Evolutionary conservation across 352 stramenopile genomes (phyloP).

Genomic region (Blastocystis sp.): DNA sequence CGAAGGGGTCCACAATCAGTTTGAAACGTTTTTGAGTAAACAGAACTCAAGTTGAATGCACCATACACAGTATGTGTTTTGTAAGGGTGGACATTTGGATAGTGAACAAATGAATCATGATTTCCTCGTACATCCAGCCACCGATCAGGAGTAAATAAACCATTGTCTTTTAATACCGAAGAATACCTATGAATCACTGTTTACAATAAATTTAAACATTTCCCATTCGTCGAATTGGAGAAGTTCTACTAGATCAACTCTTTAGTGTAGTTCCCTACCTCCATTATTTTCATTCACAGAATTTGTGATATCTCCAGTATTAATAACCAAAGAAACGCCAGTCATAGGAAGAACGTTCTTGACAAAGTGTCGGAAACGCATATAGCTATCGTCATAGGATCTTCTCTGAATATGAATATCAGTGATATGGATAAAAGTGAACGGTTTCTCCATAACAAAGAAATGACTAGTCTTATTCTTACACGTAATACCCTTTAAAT

Average conservation of each 20-base stretch:
- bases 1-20: constrained; percentile 10
- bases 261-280: background rate
- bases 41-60: background rate
- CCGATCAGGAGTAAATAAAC: constrained; percentile 3
- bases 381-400: constrained; percentile 29
- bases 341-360: constrained; percentile 43
- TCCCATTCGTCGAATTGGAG: constrained; percentile 27
- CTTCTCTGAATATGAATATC: constrained; percentile 39
- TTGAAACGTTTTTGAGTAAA: constrained; percentile 23
- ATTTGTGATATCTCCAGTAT: constrained; percentile 57
- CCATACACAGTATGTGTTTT: constrained; percentile 51
- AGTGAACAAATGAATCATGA: constrained; percentile 56
- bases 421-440: constrained; percentile 57
- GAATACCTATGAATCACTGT: constrained; percentile 8
- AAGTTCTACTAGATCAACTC: constrained; percentile 1
- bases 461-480: background rate
- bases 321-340: background rate
- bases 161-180: constrained; percentile 16
- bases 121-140: constrained; percentile 62
- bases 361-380: constrained; percentile 50
- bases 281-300: background rate
- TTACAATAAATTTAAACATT: background rate
- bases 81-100: constrained; percentile 9
- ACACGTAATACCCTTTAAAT: background rate
- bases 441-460: constrained; percentile 41